Evolutionary conservation across 2,329 filamentous ascomycete genomes (phyloP), one percentile per base, ranked within the genome.

Genomic region (Ramularia endophylla): DNA sequence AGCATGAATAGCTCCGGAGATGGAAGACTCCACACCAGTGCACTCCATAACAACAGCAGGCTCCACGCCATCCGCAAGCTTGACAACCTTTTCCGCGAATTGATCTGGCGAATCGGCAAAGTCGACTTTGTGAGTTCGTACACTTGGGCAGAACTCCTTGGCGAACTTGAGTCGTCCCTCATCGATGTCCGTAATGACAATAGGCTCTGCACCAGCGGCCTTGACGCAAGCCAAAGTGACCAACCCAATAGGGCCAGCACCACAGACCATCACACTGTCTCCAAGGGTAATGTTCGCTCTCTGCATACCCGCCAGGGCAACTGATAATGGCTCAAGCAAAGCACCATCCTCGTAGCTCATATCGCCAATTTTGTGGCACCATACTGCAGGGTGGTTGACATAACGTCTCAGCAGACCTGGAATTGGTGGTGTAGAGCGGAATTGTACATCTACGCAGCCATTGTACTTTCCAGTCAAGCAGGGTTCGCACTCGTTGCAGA

Each of bases 141-240:
- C 86, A 31, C 78, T 77, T 2, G 89, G 88, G 43, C 84, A 85
- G 41, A 95, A 73, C 57, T 84, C 78, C 69, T 87, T 86, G 38
- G 92, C 90, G 59, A 95, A 95, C 38, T 75, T 74, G 47, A 97
- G 72, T 19, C 90, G 78, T 42, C 85, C 85, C 58, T 88, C 83
- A 58, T 95, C 87, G 57, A 97, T 94, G 64, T 97, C 92, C 4
- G 90, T 95, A 60, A 97, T 88, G 53, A 95, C 85, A 49, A 97
- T 77, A 12, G 90, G 90, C 51, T 85, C 86, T 6, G 90, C 90
- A 34, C 92, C 92, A 0, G 89, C 88, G 5, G 90, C 90, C 51
- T 80, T 78, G 56, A 78, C 81, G 67, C 88, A 95, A 22, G 94
- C 76, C 44, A 95, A 71, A 1, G 87, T 90, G 53, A 95, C 85